Base-by-base conservation (phyloP, 129 eudicot species). In the Flaveria bidentis region DNA sequence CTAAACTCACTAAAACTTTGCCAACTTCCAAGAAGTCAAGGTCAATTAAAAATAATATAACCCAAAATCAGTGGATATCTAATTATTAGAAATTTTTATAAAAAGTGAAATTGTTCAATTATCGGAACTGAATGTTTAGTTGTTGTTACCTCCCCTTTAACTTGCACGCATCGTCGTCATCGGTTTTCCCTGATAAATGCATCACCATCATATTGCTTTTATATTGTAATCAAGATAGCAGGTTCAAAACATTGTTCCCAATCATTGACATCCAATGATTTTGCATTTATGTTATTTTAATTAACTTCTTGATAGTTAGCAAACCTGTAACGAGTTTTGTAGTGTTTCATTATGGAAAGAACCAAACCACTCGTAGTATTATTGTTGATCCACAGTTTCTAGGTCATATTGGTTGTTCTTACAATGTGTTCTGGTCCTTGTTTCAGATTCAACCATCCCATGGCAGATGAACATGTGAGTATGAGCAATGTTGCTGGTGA, bases 401-500 rank as follows among this genome's bases (percentile, higher is more conserved):
- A 47, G 62, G 68, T 28, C 13, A 47, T 75, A 28, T 5, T 14
- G 49, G 17, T 20, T 64, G 51, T 49, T 78, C 12, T 57, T 65
- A 69, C 70, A 33, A 58, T 46, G 47, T 58, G 23, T 20, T 60
- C 2, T 60, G 63, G 25, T 17, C 60, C 39, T 65, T 73, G 74
- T 56, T 62, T 46, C 80, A 77, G 72, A 63, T 69, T 53, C 68
- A 65, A 73, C 22, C 26, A 3, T 81, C 56, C 71, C 62, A 90
- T 93, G 98, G 95, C 90, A 22, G 88, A 90, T 76, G 96, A 88
- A 70, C 83, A 80, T 77, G 84, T 76, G 45, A 67, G 91, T 75
- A 69, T 79, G 1, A 84, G 92, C 81, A 78, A 77, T 81, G 83
- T 33, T 15, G 56, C 80, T 63, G 84, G 76, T 87, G 90, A 79